Evolutionary conservation across 1,284 basidiomycete species (phyloP), one percentile per base, ranked within the genome.

Genomic region (Polyporus tsugae): DNA sequence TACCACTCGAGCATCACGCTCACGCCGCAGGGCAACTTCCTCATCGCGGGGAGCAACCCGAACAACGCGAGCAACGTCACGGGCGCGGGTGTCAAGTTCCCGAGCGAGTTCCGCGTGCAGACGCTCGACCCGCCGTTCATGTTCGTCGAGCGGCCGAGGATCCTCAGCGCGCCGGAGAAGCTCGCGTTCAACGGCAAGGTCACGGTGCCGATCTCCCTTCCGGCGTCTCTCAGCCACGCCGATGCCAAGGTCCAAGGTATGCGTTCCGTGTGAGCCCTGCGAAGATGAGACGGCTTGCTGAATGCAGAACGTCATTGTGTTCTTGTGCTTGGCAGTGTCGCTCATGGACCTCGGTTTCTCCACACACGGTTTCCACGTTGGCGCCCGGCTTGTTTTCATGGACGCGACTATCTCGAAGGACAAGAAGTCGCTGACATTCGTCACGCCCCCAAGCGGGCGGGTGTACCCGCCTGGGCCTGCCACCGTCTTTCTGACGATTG

Each of bases 391-490:
- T 10, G 85, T 87, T 19, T 85, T 85, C 75, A 80, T 87, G 78
- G 77, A 81, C 6, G 79, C 82, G 10, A 72, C 67, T 7, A 76
- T 84, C 38, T 81, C 80, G 1, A 67, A 65, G 17, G 74, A 82
- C 69, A 72, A 75, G 55, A 82, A 79, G 71, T 76, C 78, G 17
- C 78, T 87, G 17, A 81, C 79, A 0, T 78, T 87, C 69, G 77
- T 72, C 19, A 82, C 78, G 11, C 86, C 85, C 4, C 83, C 84
- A 2, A 83, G 81, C 63, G 81, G 82, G 63, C 78, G 80, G 15
- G 79, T 87, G 25, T 86, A 84, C 71, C 85, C 85, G 15, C 84
- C 86, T 29, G 88, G 87, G 13, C 87, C 86, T 7, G 88, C 80
- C 70, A 75, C 60, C 74, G 79, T 80, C 76, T 88, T 78, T 82